Base-by-base conservation (phyloP, 2,329 filamentous ascomycete species). In the Fusarium nematophilum region DNA sequence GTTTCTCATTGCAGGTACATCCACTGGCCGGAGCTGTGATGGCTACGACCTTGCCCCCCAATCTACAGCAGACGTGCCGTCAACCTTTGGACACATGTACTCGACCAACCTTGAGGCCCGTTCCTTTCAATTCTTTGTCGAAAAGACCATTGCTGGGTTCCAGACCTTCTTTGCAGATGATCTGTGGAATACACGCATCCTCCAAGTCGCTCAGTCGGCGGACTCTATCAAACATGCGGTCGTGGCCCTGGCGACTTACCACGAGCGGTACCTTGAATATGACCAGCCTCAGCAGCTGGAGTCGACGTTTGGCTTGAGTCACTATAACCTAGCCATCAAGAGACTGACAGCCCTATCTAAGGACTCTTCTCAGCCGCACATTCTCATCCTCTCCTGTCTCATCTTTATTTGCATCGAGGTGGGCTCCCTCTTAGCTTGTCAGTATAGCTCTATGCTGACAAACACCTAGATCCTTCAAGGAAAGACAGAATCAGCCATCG, bases 331-430 rank as follows among this genome's bases (percentile, higher is more conserved):
- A 9, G 59, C 59, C 9, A 63, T 62, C 1, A 47, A n/a, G 8
- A 27, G 53, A 3, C 15, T 62, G 7, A 29, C 59, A 0, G 1
- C 4, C 3, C 37, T 33, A 1, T 26, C 34, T 1, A 21, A 34
- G 2, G 5, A 25, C 1, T 18, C 8, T 3, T 38, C 46, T 2
- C 59, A 40, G 3, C 34, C 39, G 0, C 59, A 62, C 3, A 30
- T 59, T 1, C 49, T 54, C 6, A 8, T 63, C 3, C 21, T 63
- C 0, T 62, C 59, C 5, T 62, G 59, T 37, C 27, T 62, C 3
- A 63, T 62, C 3, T 62, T 62, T 7, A 48, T 63, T 1, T 62
- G 59, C 3, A 62, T 62, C 10, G 59, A 62, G 21, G 59, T 47
- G 15, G 8, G 15, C 3, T 8, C 0, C 4, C 5, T 2, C 3